Evolutionary conservation across 2,329 filamentous ascomycete species (phyloP), one percentile per base, ranked within the genome.

Genomic region (Blastomyces parvus): DNA sequence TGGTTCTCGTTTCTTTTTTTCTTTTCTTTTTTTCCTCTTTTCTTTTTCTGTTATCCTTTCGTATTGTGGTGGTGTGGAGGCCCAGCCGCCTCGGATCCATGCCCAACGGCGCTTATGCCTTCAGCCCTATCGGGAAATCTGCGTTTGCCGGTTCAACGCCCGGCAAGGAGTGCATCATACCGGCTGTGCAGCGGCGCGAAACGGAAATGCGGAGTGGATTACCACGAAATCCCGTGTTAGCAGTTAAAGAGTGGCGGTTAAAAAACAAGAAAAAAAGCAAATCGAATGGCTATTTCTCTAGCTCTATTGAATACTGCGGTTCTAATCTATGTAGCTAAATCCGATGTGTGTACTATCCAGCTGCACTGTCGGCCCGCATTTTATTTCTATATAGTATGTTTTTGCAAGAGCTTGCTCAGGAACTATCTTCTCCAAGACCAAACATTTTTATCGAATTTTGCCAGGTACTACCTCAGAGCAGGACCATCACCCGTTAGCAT

Each of bases 391-490:
- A 27, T n/a, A 9, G 33, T 33, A 33, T 33, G 33, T 7, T 11
- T 33, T 38, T 46, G 17, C 22, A 8, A 8, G 38, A 11, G 7
- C 60, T 57, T 38, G 9, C 33, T n/a, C 27, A 53, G 17, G 33
- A 36, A 30, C 17, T 30, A 40, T 71, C 65, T 67, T 83, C 81
- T 0, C 84, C 87, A 52, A 96, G 74, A 0, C 85, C 86, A 78
- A 96, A 96, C 72, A 96, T 90, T 65, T 80, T 81, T 63, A 87
- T 82, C 0, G 90, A 94, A 74, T 96, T 96, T 55, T 77, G 82
- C 90, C 90, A 95, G 4, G 90, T 88, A 33, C 81, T 83, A 63
- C 40, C 19, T 36, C 30, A 36, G 17, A 22, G 30, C 2, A 19
- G 14, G 30, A 36, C 14, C 8, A 36, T 17, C n/a, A n/a, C 52